Conservation (phyloP, 495 filamentous ascomycete genomes). For the Cairneyella variabilis region DNA sequence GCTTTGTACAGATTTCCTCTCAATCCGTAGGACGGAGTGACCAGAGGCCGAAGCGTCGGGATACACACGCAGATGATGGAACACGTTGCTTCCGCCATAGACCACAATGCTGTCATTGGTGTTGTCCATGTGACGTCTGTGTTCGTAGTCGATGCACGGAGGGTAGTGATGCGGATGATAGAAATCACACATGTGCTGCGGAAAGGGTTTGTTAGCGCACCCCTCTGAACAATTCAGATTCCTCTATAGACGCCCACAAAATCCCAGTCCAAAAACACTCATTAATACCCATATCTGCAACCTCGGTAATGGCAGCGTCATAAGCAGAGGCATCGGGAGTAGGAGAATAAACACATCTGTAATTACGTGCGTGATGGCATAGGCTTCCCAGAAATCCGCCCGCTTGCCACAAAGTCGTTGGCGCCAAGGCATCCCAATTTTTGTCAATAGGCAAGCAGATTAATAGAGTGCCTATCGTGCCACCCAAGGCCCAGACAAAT, state of each 20-base stretch:
- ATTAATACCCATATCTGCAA: not conserved
- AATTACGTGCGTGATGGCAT: not conserved
- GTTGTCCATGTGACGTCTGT: not conserved
- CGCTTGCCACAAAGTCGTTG: not conserved
- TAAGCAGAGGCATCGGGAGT: not conserved
- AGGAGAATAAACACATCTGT: slow-evolving; percentile 1
- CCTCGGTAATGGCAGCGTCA: not conserved
- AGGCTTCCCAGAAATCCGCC: not conserved
- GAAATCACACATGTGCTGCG: not conserved
- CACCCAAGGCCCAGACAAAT: not conserved
- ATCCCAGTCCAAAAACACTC: not conserved
- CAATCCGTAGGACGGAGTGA: not conserved
- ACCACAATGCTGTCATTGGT: not conserved
- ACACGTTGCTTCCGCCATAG: not conserved
- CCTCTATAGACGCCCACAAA: not conserved
- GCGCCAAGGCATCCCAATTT: not conserved
- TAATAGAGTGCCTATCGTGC: not conserved
- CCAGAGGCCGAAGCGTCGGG: not conserved
- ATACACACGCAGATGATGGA: slow-evolving; percentile 1
- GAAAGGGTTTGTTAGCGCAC: not conserved
- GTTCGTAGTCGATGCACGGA: not conserved
- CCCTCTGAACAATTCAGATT: not conserved
- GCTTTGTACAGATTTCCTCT: not conserved
- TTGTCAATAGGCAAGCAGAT: not conserved
- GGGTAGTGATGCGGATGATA: not conserved